phyloP scores from a whole-genome alignment of 805 yeast genomes.

The Candida nonsorbophila region DNA sequence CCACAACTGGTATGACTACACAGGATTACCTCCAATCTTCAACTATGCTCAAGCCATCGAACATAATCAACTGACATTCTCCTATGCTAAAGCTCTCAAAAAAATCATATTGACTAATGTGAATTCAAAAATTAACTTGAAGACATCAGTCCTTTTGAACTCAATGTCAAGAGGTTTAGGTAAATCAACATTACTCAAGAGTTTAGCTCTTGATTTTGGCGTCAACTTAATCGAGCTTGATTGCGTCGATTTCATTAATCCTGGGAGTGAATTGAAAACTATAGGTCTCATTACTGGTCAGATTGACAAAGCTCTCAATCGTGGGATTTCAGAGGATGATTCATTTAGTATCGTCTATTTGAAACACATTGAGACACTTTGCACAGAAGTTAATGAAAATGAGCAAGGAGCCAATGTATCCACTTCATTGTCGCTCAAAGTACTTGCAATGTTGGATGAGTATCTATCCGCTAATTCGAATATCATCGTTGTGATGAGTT shows the following conservation, averaged over 20 bases:
- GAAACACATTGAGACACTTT: constrained; percentile 72
- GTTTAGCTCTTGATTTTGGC: constrained; percentile 55
- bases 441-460: constrained; percentile 54
- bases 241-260: constrained; percentile 58
- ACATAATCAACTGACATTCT: constrained; percentile 26
- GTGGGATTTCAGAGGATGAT: constrained; percentile 14
- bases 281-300: constrained; percentile 74
- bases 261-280: constrained; percentile 72
- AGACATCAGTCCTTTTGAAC: constrained; percentile 59
- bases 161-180: constrained; percentile 78
- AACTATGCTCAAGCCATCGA: constrained; percentile 18
- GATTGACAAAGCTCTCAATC: constrained; percentile 56
- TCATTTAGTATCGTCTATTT: constrained; percentile 47
- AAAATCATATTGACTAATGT: constrained; percentile 54
- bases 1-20: constrained; percentile 44
- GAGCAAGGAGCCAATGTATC: constrained; percentile 34
- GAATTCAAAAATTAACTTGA: constrained; percentile 33
- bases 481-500: constrained; percentile 54
- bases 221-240: constrained; percentile 64
- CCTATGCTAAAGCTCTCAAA: constrained; percentile 46
- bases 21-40: constrained; percentile 38
- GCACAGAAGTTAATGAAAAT: constrained; percentile 60
- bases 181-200: constrained; percentile 58
- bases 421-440: constrained; percentile 45
- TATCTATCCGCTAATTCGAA: constrained; percentile 39